Percentiles rank a stretch among this genome's conserved stretches.
Conservation (phyloP, 208 protist genomes). For the Trypanosoma lewisi region DNA sequence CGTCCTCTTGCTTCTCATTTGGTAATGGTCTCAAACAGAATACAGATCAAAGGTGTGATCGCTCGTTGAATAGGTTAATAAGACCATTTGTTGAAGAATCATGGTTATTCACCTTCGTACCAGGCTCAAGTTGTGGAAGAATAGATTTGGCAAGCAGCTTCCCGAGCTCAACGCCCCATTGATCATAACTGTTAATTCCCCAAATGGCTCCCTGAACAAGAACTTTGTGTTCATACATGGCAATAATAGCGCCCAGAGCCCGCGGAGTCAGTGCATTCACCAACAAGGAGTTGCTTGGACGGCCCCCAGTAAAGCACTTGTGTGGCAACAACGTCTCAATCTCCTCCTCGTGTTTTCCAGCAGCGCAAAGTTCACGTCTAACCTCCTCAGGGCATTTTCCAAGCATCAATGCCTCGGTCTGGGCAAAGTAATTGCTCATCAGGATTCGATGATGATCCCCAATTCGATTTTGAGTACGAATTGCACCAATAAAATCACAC, state of each 20-base stretch:
- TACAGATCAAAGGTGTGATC: constrained; percentile 59
- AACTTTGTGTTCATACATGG: constrained; percentile 98
- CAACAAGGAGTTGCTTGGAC: constrained; percentile 95
- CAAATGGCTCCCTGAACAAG: constrained; percentile 97
- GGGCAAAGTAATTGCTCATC: constrained; percentile 96
- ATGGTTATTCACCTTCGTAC: constrained; percentile 60
- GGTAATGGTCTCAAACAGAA: no score
- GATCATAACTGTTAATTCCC: constrained; percentile 98
- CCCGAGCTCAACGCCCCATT: constrained; percentile 97
- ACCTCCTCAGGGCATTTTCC: constrained; percentile 92
- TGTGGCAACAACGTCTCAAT: constrained; percentile 65
- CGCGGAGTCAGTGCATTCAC: constrained; percentile 93
- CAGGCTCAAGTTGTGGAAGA: constrained; percentile 87
- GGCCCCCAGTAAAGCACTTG: constrained; percentile 93
- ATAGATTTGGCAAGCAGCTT: constrained; percentile 97
- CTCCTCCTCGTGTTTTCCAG: constrained; percentile 49
- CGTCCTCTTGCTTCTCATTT: no score
- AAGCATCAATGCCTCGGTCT: constrained; percentile 97
- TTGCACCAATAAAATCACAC: constrained; percentile 94
- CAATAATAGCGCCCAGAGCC: constrained; percentile 93
- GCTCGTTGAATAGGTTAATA: constrained; percentile 93
- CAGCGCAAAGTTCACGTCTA: constrained; percentile 59
- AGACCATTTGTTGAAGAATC: constrained; percentile 95
- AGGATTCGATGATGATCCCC: constrained; percentile 95
- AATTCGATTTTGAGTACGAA: constrained; percentile 91